Evolutionary conservation across 2,329 filamentous ascomycete genomes (phyloP).

Genomic region (Diplodia corticola): DNA sequence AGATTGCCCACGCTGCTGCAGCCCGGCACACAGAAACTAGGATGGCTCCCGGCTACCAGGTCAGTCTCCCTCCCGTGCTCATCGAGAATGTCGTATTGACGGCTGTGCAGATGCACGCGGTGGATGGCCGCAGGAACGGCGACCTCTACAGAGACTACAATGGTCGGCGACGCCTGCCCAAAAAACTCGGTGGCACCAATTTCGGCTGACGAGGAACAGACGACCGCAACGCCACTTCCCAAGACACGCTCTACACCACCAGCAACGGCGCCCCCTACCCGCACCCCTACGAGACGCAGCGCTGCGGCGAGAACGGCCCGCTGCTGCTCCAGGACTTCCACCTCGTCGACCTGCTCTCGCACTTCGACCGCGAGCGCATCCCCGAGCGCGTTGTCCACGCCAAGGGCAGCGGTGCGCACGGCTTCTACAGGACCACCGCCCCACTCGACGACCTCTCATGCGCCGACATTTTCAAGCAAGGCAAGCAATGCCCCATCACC

Average conservation of each 20-base stretch:
- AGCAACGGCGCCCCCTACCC: slow-evolving; percentile 59
- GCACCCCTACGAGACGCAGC: slow-evolving; percentile 59
- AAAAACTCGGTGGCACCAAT: background rate
- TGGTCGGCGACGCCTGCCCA: background rate
- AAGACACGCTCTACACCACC: slow-evolving; percentile 55
- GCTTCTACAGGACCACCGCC: slow-evolving; percentile 50
- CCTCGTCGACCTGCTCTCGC: slow-evolving; percentile 51
- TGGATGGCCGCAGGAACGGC: slow-evolving; percentile 37
- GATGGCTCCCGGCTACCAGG: slow-evolving; percentile 22
- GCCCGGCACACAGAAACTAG: background rate
- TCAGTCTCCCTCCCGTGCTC: background rate
- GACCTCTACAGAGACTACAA: slow-evolving; percentile 45
- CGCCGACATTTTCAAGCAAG: slow-evolving; percentile 56
- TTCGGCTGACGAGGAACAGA: slow-evolving; percentile 29
- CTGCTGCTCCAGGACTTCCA: slow-evolving; percentile 57
- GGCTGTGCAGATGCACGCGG: slow-evolving; percentile 23
- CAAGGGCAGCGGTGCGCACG: slow-evolving; percentile 52
- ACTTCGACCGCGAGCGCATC: slow-evolving; percentile 54
- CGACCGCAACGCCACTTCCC: slow-evolving; percentile 45
- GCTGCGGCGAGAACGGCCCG: slow-evolving; percentile 59
- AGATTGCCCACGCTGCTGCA: background rate
- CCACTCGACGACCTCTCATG: slow-evolving; percentile 48
- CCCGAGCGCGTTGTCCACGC: slow-evolving; percentile 54
- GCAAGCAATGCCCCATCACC: slow-evolving; percentile 68
- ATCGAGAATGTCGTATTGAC: background rate